Base-by-base conservation (phyloP, 768 basidiomycete genomes). In the Tulasnella sp. region DNA sequence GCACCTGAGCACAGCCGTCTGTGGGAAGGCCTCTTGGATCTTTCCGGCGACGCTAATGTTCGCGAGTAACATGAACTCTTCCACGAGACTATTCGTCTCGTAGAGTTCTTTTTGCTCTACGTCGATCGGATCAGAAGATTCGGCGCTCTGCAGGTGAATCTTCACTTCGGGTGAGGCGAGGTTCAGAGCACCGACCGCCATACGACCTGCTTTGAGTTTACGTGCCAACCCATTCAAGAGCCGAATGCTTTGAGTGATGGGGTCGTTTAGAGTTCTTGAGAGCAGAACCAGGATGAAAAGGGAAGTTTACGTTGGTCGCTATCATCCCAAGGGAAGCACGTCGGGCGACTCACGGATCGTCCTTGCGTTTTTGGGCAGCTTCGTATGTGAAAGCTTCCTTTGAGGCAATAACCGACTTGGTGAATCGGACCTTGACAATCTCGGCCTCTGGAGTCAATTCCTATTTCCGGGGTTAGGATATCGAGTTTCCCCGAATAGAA, bases 31-130 rank as follows among this genome's bases (percentile, higher is more conserved):
- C 66, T 95, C 89, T 67, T 95, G 87, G 15, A 96, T 97, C 72
- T 86, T 88, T 65, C 75, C 72, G 4, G 96, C 95, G 1, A 97
- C 96, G 64, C 86, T 89, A 65, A 95, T 87, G 67, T 98, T 99
- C 4, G 96, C 95, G 61, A 99, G 82, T 64, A 99, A 75, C 96
- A 99, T 99, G 73, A 99, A 97, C 71, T 98, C 96, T 71, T 99
- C 96, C 1, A 98, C 96, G 5, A 98, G 74, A 64, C 88, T 92
- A 69, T 98, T 98, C 8, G 96, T 99, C 73, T 98, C 94, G 27
- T 80, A 75, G 68, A 88, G 69, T 67, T 90, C 86, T 70, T 98
- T 98, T 70, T 94, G 92, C 72, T 97, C 92, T 9, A 99, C 94
- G 63, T 97, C 95, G 63, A 97, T 89, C 0, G 95, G 95, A 64